Evolutionary conservation across 495 filamentous ascomycete species (phyloP).

Genomic region (Bacidia gigantensis): DNA sequence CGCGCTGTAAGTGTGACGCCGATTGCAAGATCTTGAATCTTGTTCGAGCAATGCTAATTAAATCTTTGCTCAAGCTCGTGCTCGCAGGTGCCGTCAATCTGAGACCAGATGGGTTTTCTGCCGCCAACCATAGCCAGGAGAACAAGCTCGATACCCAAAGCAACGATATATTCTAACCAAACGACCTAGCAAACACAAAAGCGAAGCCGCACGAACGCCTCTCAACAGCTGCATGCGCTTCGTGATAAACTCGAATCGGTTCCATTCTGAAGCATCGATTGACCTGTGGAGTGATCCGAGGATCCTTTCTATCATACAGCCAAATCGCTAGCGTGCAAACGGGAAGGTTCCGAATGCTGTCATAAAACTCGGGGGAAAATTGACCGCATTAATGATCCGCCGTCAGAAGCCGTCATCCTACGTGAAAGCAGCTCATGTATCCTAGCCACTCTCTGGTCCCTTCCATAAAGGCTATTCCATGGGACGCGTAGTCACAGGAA

Average conservation of each 20-base stretch:
- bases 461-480: too few relatives aligned
- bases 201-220: neutral
- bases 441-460: neutral
- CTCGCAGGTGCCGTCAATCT: conserved; percentile 86
- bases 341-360: too few relatives aligned
- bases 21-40: neutral
- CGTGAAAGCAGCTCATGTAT: neutral
- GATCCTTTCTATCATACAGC: too few relatives aligned
- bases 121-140: conserved; percentile 22
- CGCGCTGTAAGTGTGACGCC: conserved; percentile 56
- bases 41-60: conserved; percentile 3
- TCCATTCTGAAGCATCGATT: too few relatives aligned
- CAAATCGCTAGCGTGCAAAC: too few relatives aligned
- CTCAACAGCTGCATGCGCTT: neutral
- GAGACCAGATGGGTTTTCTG: conserved; percentile 63
- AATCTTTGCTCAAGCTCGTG: conserved; percentile 48
- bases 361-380: too few relatives aligned
- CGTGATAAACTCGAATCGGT: neutral
- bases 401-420: neutral
- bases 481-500: neutral
- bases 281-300: too few relatives aligned
- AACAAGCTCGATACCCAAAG: conserved; percentile 14
- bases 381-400: too few relatives aligned
- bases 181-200: neutral
- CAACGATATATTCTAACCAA: conserved; percentile 16